phyloP scores from a whole-genome alignment of 306 rosid genomes.

The Acacia melanoxylon region DNA sequence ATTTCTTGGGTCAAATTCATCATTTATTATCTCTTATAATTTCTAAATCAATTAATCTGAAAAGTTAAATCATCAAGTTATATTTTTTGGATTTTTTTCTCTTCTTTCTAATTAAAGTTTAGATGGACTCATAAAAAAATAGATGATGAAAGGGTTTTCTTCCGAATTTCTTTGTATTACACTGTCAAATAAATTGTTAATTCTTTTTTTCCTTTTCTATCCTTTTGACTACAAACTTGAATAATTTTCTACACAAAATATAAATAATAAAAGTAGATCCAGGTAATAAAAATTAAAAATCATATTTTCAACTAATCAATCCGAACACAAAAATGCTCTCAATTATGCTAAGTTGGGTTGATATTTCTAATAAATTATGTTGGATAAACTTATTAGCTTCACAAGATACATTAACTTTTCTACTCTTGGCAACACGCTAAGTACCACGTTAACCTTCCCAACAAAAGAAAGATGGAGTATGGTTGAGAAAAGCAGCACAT shows the following conservation, averaged over 20 bases:
- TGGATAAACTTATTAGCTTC: background rate
- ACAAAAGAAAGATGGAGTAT: background rate
- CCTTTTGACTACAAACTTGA: background rate
- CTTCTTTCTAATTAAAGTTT: too few species aligned
- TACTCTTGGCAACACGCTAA: background rate
- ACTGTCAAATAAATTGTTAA: background rate
- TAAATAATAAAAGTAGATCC: background rate
- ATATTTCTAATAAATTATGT: background rate
- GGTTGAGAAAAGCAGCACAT: background rate
- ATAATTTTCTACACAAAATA: background rate
- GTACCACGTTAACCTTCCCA: background rate
- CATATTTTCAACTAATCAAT: background rate
- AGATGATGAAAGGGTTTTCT: too few species aligned
- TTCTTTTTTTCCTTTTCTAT: background rate
- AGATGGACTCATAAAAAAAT: too few species aligned
- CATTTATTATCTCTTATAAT: too few species aligned
- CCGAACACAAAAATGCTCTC: too few species aligned
- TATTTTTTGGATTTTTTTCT: too few species aligned
- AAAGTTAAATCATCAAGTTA: too few species aligned
- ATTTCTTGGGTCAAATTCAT: too few species aligned
- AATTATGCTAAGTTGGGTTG: too few species aligned
- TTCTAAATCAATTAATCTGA: too few species aligned
- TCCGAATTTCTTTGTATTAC: background rate
- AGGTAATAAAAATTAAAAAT: too few species aligned
- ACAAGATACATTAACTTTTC: background rate